Base-by-base conservation (phyloP, 2,329 filamentous ascomycete species). In the Curvularia sp. region DNA sequence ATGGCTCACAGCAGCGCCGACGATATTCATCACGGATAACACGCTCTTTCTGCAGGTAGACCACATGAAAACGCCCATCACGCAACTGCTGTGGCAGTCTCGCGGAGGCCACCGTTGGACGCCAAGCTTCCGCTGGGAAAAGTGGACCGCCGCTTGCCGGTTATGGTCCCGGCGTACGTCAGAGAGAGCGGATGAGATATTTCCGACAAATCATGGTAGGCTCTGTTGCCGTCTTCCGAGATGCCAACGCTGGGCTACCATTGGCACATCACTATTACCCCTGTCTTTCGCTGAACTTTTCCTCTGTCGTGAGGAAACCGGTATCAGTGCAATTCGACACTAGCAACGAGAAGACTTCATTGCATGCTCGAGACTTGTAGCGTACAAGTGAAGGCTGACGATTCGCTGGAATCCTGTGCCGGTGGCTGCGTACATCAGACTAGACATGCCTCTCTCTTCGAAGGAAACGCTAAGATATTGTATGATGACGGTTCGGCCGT, bases 91-190 rank as follows among this genome's bases (percentile, higher is more conserved):
- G 21, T 49, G 54, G 7, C 47, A 45, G 57, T 34, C 15, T 34
- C 39, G 50, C n/a, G 23, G 48, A 47, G n/a, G 36, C 36, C 34
- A 42, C 50, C 36, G 53, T 57, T 49, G 49, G 28, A 53, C 57
- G 68, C 69, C 69, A 71, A 73, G 70, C 47, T 58, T 61, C 68
- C 65, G 63, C 66, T 50, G 60, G 55, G 53, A 59, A 47, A 66
- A 60, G 59, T 67, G 64, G 64, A 64, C 53, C 49, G 36, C 19
- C 8, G 46, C 39, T 28, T 48, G 53, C 49, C 25, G 57, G 63
- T 59, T 60, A 65, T 61, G 50, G 55, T 25, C 65, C 58, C 47
- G 70, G 69, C 70, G 63, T 66, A 73, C 70, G 70, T 73, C 69
- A 73, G 57, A 30, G 34, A 47, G 50, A 39, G 36, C 41, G 43